Evolutionary conservation across 2,329 filamentous ascomycete species (phyloP).

Genomic region (Xylariaceae sp.): DNA sequence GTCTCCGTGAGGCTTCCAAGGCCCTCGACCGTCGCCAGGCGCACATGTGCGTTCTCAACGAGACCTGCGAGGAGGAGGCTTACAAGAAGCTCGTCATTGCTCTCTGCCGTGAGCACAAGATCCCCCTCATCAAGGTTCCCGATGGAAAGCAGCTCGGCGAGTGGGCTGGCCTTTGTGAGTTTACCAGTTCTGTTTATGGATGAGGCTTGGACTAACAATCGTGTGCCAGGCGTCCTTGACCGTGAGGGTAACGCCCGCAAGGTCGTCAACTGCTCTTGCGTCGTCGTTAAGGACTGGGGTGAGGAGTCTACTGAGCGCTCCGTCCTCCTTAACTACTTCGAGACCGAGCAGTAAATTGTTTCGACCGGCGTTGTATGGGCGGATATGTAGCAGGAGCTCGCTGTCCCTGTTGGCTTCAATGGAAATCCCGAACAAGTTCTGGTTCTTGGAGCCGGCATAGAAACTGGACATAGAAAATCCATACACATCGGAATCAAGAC

Average conservation of each 20-base stretch:
- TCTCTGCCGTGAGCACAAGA: conserved; percentile 99
- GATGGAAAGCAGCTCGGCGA: conserved; percentile 99
- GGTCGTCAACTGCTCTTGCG: conserved; percentile 99
- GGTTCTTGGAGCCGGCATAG: conserved; percentile 43
- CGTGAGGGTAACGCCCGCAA: conserved; percentile 99
- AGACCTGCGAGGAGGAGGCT: conserved; percentile 99
- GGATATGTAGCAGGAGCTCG: conserved; percentile 28
- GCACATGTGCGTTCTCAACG: conserved; percentile 99
- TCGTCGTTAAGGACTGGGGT: conserved; percentile 99
- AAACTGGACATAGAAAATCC: conserved; percentile 26
- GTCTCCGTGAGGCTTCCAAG: conserved; percentile 97
- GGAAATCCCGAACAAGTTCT: conserved; percentile 33
- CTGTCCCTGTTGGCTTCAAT: conserved; percentile 25
- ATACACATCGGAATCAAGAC: conserved; percentile 37
- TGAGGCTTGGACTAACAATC: conserved; percentile 29
- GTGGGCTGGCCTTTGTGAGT: conserved; percentile 99
- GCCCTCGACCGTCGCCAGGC: conserved; percentile 97
- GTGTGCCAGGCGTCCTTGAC: conserved; percentile 78
- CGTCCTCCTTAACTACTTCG: conserved; percentile 99
- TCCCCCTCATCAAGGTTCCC: conserved; percentile 98
- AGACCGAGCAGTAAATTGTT: conserved; percentile 67
- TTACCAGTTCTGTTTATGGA: conserved; percentile 3
- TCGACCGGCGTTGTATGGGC: conserved; percentile 33
- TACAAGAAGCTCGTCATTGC: conserved; percentile 99
- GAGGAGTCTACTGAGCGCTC: conserved; percentile 99